A percentile compares a stretch with the other conserved stretches of the same genome.
Conservation (phyloP, 179 eudicot species). For the Monotropa hypopitys region DNA sequence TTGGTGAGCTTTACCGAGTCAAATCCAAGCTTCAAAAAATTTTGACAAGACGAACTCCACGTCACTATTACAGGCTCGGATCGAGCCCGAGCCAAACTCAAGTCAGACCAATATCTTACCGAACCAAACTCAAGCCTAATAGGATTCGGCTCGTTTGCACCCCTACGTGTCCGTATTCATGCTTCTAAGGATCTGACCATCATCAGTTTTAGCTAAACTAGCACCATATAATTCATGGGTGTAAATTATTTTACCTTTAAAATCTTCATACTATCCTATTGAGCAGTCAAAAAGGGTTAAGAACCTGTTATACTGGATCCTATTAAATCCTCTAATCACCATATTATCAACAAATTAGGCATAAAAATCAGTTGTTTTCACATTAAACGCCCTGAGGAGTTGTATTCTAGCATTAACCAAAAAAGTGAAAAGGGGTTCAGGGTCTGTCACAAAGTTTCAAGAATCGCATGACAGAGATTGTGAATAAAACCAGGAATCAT, state of each 20-base stretch:
- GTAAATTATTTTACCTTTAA: neutral
- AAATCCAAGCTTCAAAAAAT: too few species aligned
- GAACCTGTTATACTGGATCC: neutral
- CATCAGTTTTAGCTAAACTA: neutral
- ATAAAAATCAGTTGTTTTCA: neutral
- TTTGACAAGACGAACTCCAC: too few species aligned
- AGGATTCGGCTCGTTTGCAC: too few species aligned
- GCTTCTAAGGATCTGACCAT: neutral
- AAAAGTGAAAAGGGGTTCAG: neutral
- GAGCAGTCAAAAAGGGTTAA: neutral
- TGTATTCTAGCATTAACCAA: neutral
- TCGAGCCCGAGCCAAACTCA: too few species aligned
- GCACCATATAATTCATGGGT: neutral
- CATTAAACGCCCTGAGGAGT: neutral
- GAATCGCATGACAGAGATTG: neutral
- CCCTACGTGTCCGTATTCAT: too few species aligned
- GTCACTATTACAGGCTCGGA: too few species aligned
- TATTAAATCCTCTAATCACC: neutral
- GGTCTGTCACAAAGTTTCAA: neutral
- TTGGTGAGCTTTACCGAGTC: too few species aligned
- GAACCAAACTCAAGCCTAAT: too few species aligned
- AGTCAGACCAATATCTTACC: too few species aligned
- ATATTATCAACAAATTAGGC: neutral
- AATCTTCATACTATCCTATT: neutral
- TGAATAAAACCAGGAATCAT: neutral